Evolutionary conservation across 495 filamentous ascomycete genomes (phyloP).

Genomic region (Aspergillus egyptiacus): DNA sequence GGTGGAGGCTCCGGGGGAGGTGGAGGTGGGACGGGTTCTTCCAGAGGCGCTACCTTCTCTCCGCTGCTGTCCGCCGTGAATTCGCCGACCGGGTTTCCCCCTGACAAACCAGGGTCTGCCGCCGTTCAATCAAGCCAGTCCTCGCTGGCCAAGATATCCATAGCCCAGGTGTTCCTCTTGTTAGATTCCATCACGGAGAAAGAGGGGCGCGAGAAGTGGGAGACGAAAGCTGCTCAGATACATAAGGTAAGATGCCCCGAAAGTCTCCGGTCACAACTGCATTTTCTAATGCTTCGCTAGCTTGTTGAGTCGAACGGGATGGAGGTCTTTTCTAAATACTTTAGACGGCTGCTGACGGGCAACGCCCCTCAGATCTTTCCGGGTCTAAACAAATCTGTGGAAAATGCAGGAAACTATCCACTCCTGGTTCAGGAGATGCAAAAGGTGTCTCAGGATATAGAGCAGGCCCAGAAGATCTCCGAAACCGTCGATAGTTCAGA

Average conservation of each 20-base stretch:
- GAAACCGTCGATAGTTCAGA: constrained; percentile 83
- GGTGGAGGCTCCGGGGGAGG: constrained; percentile 58
- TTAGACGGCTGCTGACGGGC: constrained; percentile 75
- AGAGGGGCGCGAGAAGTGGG: constrained; percentile 87
- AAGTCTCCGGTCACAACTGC: neutral
- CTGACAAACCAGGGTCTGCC: constrained; percentile 45
- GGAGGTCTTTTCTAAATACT: constrained; percentile 92
- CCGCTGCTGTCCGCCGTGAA: constrained; percentile 56
- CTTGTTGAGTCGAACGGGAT: constrained; percentile 93
- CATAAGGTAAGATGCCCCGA: constrained; percentile 61
- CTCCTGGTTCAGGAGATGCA: constrained; percentile 78
- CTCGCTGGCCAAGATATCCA: constrained; percentile 71
- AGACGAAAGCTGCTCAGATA: constrained; percentile 83
- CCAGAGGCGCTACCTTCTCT: constrained; percentile 56
- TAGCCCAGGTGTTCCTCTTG: constrained; percentile 90
- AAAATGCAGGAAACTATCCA: constrained; percentile 72
- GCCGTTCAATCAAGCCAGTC: constrained; percentile 44
- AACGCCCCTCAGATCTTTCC: constrained; percentile 86
- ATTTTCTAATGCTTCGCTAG: constrained; percentile 38
- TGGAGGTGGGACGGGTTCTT: constrained; percentile 46
- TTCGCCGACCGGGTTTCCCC: constrained; percentile 53
- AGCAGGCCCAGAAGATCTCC: constrained; percentile 83
- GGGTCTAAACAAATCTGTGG: constrained; percentile 58
- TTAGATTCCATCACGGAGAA: constrained; percentile 92
- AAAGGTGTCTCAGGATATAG: constrained; percentile 71